Base-by-base conservation (phyloP, 805 yeast genomes). In the Spathaspora passalidarum region DNA sequence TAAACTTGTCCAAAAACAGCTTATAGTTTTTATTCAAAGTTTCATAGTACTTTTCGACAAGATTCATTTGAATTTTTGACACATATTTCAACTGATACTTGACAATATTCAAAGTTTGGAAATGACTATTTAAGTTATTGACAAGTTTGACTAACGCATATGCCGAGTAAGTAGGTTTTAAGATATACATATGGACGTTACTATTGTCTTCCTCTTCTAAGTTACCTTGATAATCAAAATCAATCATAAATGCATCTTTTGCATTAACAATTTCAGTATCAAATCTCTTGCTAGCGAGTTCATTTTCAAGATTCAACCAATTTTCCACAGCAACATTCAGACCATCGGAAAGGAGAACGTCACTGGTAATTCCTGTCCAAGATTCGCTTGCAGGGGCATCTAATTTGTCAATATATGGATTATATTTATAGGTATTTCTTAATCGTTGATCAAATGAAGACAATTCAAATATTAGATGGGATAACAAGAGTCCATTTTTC, bases 101-200 rank as follows among this genome's bases (percentile, higher is more conserved):
- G 14, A 76, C 73, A 19, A 74, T 61, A 20, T 71, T 70, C 49
- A 82, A 68, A 20, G 81, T 69, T 32, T 68, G 67, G 62, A 81
- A 81, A 49, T 79, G 81, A 13, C 68, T 68, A 2, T 83, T 80
- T 44, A 82, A 69, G 39, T 77, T 76, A 50, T 81, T 80, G 18
- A 86, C 62, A 36, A 86, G 60, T 53, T 81, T 81, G 37, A 72
- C 72, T 49, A 86, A 59, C 41, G 79, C 77, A 32, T 75, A 68
- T 0, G 90, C 80, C 1, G 88, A 78, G 49, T 76, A 76, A 0
- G 89, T 84, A 0, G 92, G 90, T 42, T 61, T 65, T 34, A 62
- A 43, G 4, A 55, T 48, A 7, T 46, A 34, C 16, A 22, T 14
- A 6, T 25, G 29, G n/a, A 2, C 18, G 20, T 29, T 23, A 4